Evolutionary conservation across 345 rosid species (phyloP), one percentile per base, ranked within the genome.

Genomic region (Brassica incana): DNA sequence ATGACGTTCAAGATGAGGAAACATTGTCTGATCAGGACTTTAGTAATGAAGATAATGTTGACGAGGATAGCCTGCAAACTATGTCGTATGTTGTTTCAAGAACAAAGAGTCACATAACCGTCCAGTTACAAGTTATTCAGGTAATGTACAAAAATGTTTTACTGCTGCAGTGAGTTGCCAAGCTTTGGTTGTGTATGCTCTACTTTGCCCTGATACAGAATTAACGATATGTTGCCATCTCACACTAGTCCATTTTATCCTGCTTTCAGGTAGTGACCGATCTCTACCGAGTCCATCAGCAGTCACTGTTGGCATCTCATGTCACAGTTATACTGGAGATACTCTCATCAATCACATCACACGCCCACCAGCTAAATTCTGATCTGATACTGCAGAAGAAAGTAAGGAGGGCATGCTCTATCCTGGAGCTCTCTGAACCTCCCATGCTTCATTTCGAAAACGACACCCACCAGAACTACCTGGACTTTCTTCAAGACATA

Each of bases 361-460:
- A 92, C 74, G 91, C 99, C 33, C 87, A 81, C 80, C 84, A 86
- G 65, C 83, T 95, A 74, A 91, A 86, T 83, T 79, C 90, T 29
- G 86, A 86, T 78, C 72, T 69, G 14, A 40, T 43, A 48, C 80
- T 89, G 69, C 89, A 67, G 82, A 95, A 78, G 92, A 95, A 89
- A 84, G 78, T 92, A 78, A 89, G 83, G 85, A 89, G 77, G 84
- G 94, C 87, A 5, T 92, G 97, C 87, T 85, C 88, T 3, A 84
- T 88, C 38, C 76, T 91, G 54, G 97, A 89, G 78, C 83, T 95
- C 56, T 83, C 93, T 5, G 94, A 89, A 63, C 99, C 96, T 76
- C 97, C 98, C 2, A 60, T 90, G 71, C 90, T 95, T 69, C 95
- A 89, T 85, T 95, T 95, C 56, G 98, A 92, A 77, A 95, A 90